Base-by-base conservation (phyloP, 108 stramenopile genomes). In the Cyclostephanos invisitatus region DNA sequence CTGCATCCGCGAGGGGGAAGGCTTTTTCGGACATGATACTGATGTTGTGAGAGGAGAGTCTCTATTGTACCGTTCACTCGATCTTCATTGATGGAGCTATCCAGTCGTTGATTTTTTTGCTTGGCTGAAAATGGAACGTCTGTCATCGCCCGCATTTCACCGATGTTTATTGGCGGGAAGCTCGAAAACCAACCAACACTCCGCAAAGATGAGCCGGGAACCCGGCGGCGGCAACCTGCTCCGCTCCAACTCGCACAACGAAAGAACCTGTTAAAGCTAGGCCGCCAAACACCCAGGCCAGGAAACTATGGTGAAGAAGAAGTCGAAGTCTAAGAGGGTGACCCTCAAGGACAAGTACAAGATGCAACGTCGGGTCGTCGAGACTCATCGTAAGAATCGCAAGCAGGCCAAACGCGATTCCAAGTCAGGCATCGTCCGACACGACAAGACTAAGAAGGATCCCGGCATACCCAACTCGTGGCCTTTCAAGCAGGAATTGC, bases 291-390 rank as follows among this genome's bases (percentile, higher is more conserved):
- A 5, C 25, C 10, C 62, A 62, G 9, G 11, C n/a, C n/a, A n/a
- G 2, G 0, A 36, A 53, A 79, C 59, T 65, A 99, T 99, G 98
- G 98, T 98, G 63, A 97, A 98, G 75, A 98, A 98, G 73, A 98
- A 98, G 89, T 90, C 95, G 32, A 98, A 98, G 85, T 97, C 97
- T 48, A 97, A 97, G 77, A 90, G 99, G 40, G 85, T 83, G 49
- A 93, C 98, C 59, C 91, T 99, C 62, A 95, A 99, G 84, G 97
- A 98, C 85, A 99, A 98, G 78, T 99, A 98, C 87, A 98, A 98
- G 77, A 92, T 94, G 46, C 87, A 94, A 53, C 62, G 81, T 32
- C 91, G 96, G 17, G 97, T 98, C 32, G 85, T 85, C 7, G 97
- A 99, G 73, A 98, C 96, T 38, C 80, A 97, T 59, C 91, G 97